Percentiles rank a stretch among this genome's conserved stretches.
Conservation (phyloP, 2,329 filamentous ascomycete genomes). For the Stagonosporopsis vannaccii region DNA sequence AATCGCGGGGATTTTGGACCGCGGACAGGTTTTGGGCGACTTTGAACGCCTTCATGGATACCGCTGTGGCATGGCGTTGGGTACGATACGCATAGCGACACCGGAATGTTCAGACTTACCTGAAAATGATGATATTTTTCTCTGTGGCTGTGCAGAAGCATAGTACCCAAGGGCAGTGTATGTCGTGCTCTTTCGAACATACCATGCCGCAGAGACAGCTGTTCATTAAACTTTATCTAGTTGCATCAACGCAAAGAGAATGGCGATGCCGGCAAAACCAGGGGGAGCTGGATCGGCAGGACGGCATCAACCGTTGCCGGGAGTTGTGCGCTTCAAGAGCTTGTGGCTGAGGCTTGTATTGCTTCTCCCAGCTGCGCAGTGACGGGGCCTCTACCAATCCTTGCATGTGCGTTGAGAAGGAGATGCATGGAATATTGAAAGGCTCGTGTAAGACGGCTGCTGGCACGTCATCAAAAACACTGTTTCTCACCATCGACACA, state of each 20-base stretch:
- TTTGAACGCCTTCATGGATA: conserved; percentile 25
- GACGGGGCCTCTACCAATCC: background rate
- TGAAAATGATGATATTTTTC: background rate
- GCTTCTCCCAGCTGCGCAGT: background rate
- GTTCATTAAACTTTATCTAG: conserved; percentile 12
- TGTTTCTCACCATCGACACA: no score
- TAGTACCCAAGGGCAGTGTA: background rate
- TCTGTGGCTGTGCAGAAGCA: background rate
- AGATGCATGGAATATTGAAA: conserved; percentile 2
- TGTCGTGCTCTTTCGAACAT: background rate
- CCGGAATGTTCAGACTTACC: background rate
- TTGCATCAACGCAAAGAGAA: background rate
- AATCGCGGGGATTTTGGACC: conserved; percentile 49
- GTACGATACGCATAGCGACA: conserved; percentile 5
- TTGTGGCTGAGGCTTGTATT: conserved; percentile 1
- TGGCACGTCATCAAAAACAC: background rate
- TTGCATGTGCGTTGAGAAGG: conserved; percentile 1
- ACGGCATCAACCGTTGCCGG: conserved; percentile 6
- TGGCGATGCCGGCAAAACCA: background rate
- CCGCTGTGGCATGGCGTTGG: background rate
- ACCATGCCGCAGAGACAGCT: background rate
- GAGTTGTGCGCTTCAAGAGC: background rate
- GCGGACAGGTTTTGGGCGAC: conserved; percentile 42
- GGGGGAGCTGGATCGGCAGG: background rate
- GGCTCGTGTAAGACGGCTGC: conserved; percentile 12